Conservation (phyloP, 1,284 basidiomycete genomes). For the Cryptococcus jaspeensis region DNA sequence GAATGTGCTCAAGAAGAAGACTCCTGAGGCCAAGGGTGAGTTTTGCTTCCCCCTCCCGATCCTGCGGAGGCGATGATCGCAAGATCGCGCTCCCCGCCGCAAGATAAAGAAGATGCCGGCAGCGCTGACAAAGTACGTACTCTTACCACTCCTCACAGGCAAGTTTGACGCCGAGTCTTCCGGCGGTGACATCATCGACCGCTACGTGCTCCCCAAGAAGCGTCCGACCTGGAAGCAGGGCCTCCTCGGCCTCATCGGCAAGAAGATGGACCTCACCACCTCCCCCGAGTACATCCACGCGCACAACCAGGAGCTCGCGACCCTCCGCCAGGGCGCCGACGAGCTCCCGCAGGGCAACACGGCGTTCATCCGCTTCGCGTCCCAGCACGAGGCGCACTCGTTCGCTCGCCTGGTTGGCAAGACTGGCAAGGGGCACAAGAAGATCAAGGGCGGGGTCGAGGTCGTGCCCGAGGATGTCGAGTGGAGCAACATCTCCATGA, state of each 20-base stretch:
- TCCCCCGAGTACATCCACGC: constrained; percentile 56
- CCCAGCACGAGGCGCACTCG: constrained; percentile 60
- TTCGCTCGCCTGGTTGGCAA: constrained; percentile 64
- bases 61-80: no score
- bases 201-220: constrained; percentile 52
- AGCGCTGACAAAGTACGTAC: not conserved
- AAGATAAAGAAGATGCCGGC: not conserved
- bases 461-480: constrained; percentile 83
- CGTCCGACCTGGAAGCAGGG: constrained; percentile 61
- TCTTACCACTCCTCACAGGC: constrained; percentile 21
- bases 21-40: constrained; percentile 49
- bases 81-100: no score
- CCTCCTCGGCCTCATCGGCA: constrained; percentile 55
- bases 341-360: constrained; percentile 54
- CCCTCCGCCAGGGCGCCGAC: constrained; percentile 58
- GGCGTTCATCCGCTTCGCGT: constrained; percentile 86
- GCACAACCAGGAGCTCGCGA: constrained; percentile 53
- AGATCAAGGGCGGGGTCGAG: constrained; percentile 59
- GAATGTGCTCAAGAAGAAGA: constrained; percentile 52
- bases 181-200: constrained; percentile 59
- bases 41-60: constrained; percentile 13
- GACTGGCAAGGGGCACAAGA: constrained; percentile 35
- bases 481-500: constrained; percentile 70
- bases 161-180: constrained; percentile 54
- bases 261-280: constrained; percentile 57